Conservation (phyloP, 2,329 filamentous ascomycete species). For the Colletotrichum falcatum region DNA sequence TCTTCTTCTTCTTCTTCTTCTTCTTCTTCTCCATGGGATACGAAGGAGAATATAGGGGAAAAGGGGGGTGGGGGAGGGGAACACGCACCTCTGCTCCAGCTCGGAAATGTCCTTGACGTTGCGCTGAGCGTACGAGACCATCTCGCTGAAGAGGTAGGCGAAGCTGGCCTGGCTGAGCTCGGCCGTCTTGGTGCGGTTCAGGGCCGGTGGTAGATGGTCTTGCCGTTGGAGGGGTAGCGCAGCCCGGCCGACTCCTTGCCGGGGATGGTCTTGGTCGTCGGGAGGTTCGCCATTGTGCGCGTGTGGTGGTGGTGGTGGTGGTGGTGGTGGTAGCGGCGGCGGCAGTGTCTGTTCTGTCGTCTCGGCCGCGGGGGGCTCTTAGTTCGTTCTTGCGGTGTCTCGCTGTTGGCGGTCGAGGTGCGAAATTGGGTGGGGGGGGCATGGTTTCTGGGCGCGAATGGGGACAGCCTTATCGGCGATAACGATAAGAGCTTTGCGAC, state of each 20-base stretch:
- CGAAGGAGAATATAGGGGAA: background rate
- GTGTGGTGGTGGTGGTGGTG: no score
- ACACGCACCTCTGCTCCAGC: conserved; percentile 83
- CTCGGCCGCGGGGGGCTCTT: background rate
- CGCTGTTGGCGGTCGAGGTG: background rate
- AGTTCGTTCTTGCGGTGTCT: background rate
- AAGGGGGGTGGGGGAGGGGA: background rate
- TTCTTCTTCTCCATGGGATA: no score
- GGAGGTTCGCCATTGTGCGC: conserved; percentile 62
- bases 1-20: no score
- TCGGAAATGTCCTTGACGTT: conserved; percentile 93
- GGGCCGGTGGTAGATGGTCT: conserved; percentile 96
- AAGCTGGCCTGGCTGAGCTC: conserved; percentile 95
- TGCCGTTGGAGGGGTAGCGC: conserved; percentile 90
- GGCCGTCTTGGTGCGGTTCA: conserved; percentile 88
- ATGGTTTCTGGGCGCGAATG: background rate
- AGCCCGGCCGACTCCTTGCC: conserved; percentile 72
- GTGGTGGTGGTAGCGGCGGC: no score
- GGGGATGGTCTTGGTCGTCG: conserved; percentile 56
- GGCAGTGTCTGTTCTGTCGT: no score
- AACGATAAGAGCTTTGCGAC: conserved; percentile 35
- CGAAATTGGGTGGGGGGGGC: background rate
- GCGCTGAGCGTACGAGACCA: conserved; percentile 94
- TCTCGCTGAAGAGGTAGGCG: conserved; percentile 95
- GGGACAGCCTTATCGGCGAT: conserved; percentile 38